Base-by-base conservation (phyloP, 2,329 filamentous ascomycete genomes). In the Stagonosporopsis vannaccii region DNA sequence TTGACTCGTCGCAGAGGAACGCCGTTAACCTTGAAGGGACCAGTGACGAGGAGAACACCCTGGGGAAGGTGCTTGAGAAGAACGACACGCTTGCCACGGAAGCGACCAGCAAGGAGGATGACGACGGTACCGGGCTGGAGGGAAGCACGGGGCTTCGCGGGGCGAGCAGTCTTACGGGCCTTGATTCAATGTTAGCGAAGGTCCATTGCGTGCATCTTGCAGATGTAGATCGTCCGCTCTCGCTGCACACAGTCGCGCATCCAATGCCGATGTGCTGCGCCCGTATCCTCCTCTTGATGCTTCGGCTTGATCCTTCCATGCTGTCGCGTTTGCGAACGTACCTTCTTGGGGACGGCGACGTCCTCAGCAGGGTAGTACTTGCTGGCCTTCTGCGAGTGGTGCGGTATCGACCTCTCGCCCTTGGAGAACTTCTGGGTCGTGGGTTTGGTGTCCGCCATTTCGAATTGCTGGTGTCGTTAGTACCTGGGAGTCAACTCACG, bases 11-110 rank as follows among this genome's bases (percentile, higher is more conserved):
- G 90, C 78, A 99, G 90, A 73, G 95, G 95, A 70, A 99, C 95
- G 82, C 95, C 95, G 86, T 99, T 99, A 85, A 99, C 90, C 90
- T 98, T 99, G 91, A 98, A 99, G 80, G 95, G 95, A 76, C 95
- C 95, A 79, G 95, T 99, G 77, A 99, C 92, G 80, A 99, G 92
- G 81, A 99, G 92, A 70, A 97, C 92, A 84, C 95, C 95, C 85
- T 97, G 92, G 79, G 91, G 86, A 78, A 99, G 93, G 82, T 90
- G 87, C 89, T 98, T 98, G 81, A 99, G 90, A 84, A 98, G 92
- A 78, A 99, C 87, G 77, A 99, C 95, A 80, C 95, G 95, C 92
- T 99, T 99, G 87, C 95, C 95, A 77, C 95, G 94, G 92, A 98
- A 99, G 79, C 95, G 95, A 78, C 95, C 95, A 81, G 95, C 95